Base-by-base conservation (phyloP, 441 rosid species). In the Theobroma grandiflorum region DNA sequence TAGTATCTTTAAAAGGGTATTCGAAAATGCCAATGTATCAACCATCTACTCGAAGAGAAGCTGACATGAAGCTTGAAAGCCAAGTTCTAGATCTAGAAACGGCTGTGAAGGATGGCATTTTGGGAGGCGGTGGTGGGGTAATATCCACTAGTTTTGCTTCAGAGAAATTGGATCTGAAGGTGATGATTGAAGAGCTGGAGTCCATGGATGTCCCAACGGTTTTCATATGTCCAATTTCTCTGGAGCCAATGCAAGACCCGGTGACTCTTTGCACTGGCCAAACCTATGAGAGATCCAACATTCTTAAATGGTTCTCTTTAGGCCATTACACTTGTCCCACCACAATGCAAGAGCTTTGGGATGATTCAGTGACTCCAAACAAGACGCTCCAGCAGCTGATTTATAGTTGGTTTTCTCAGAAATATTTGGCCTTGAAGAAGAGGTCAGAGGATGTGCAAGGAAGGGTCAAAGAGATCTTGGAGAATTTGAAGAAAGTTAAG, bases 311-410 rank as follows among this genome's bases (percentile, higher is more conserved):
- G 99, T 89, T 96, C 76, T 85, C 86, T 75, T 73, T 94, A 49
- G 96, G 98, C n/a, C 97, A 87, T 78, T 88, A 82, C 78, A 93
- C 94, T 79, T 96, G 99, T 84, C 99, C 99, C 55, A 94, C 99
- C 2, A 96, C 98, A 63, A 96, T 96, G 99, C 99, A 96, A 49
- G 99, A 92, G 89, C 95, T 96, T 8, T 96, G 99, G 99, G 99
- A 96, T 70, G 89, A 92, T 59, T 77, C 94, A 0, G 85, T 96
- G 16, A 96, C 97, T 15, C 99, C 99, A 3, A 96, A 96, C 64
- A 91, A 81, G 69, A 96, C 98, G 35, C 90, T 96, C 15, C 89
- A 91, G 82, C 98, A 94, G 81, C 84, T 96, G 77, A 96, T 94
- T 85, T 79, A 80, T 78, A 89, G 90, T 73, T 96, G 98, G 99